These are phyloP conservation scores for Alternaria sp. DNA, from an alignment of 2,329 filamentous ascomycete genomes.

Conservation along the genomic window DNA sequence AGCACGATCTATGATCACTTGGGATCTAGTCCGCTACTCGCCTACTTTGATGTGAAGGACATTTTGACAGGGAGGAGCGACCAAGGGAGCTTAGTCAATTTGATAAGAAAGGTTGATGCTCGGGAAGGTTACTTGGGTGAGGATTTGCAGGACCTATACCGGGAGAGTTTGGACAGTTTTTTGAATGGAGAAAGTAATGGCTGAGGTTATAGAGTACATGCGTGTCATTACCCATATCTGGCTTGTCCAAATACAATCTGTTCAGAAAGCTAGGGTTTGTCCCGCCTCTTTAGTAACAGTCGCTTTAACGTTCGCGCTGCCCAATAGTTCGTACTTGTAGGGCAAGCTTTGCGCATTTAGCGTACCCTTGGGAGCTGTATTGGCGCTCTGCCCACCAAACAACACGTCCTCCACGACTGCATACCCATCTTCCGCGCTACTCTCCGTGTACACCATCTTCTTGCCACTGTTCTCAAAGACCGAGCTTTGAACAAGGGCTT, in stretches of 20 bases:
- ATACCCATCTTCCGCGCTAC: conserved; percentile 52
- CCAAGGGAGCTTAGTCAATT: neutral
- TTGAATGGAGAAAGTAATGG: neutral
- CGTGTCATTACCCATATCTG: neutral
- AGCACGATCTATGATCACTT: neutral
- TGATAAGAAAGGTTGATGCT: neutral
- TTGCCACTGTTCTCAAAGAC: conserved; percentile 65
- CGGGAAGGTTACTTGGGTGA: neutral
- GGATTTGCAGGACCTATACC: neutral
- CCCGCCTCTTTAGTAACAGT: conserved; percentile 47
- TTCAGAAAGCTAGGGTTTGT: conserved; percentile 22
- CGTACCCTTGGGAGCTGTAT: conserved; percentile 58
- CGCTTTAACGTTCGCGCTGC: conserved; percentile 55
- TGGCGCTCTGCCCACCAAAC: conserved; percentile 49
- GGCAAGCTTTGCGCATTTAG: conserved; percentile 54
- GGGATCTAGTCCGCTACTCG: neutral
- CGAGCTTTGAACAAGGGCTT: conserved; percentile 51
- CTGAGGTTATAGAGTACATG: neutral
- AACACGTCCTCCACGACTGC: conserved; percentile 54
- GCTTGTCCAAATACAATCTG: neutral
- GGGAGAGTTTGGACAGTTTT: too few relatives aligned
- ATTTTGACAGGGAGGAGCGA: neutral
- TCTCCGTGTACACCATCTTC: conserved; percentile 63
- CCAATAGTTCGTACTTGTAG: conserved; percentile 61
- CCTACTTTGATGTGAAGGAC: neutral